Evolutionary conservation across 306 rosid genomes (phyloP), one percentile per base, ranked within the genome.

Genomic region (Rosa chinensis): DNA sequence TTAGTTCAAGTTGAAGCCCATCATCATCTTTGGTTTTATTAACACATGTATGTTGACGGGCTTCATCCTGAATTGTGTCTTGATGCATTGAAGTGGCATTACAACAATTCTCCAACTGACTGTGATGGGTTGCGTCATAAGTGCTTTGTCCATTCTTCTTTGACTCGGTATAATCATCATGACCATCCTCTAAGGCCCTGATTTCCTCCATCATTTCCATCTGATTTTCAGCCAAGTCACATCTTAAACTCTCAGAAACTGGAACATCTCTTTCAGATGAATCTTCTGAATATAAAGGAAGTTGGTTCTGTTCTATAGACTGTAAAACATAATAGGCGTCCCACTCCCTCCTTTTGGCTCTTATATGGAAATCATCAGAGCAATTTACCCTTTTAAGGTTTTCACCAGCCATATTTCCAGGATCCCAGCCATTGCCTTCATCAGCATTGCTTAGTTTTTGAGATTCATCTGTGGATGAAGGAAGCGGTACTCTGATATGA

Each of bases 331-430:
- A 52, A 52, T 80, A 77, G 72, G 82, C 78, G 77, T 44, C 14
- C 45, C 50, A 78, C 78, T 85, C 87, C 52, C 23, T 59, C 82
- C 62, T 85, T 77, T 93, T 88, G 17, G 59, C 75, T 75, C 53
- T 86, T 17, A 64, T 70, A 63, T 39, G 76, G 69, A 39, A 71
- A 58, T 76, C 84, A 71, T 79, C 82, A 77, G 68, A 70, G 76
- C 81, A 87, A 72, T 73, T 66, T 43, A 35, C 14, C 56, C 25
- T 67, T 66, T 61, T 61, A 66, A 45, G 82, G 66, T 79, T 83
- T 78, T 71, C 87, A 77, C 63, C 72, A 18, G 37, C 74, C 79
- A 74, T 72, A 81, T 71, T 71, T 77, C 81, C 85, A 77, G 84
- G 68, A 62, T 14, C 70, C 11, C 0, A 66, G 72, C 44, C 73